A percentile compares a stretch with the other conserved stretches of the same genome.
Evolutionary conservation across 169 alveolate genomes (phyloP).

Genomic region (Plasmodium coatneyi): DNA sequence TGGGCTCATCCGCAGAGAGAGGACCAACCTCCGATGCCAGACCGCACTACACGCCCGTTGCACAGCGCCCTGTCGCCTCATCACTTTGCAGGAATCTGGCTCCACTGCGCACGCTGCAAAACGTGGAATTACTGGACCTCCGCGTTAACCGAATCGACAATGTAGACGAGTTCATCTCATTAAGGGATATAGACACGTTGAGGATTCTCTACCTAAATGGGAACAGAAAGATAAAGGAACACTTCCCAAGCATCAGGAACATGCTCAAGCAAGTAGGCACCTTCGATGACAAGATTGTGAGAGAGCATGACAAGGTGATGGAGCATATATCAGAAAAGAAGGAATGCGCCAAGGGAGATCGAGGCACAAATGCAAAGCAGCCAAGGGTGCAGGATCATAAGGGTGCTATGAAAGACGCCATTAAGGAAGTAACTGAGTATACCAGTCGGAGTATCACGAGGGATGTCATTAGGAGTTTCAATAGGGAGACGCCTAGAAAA

Average conservation of each 20-base stretch:
- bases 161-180: constrained; percentile 45
- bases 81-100: constrained; percentile 16
- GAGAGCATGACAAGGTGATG: constrained; percentile 11
- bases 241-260: constrained; percentile 17
- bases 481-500: background rate
- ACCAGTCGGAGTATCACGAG: no score
- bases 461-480: no score
- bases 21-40: background rate
- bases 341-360: background rate
- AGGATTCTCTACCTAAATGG: constrained; percentile 53
- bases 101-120: constrained; percentile 16
- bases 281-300: constrained; percentile 36
- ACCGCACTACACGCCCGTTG: no score
- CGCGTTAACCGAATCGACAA: constrained; percentile 69
- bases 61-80: background rate
- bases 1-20: background rate
- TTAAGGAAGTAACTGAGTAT: background rate
- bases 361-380: background rate
- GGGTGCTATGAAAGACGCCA: background rate
- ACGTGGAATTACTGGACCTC: constrained; percentile 25
- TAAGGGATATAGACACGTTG: constrained; percentile 10
- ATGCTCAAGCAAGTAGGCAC: constrained; percentile 41
- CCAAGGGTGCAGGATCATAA: background rate
- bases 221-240: constrained; percentile 70
- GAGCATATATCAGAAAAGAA: background rate